Conservation (phyloP, 2,329 filamentous ascomycete genomes). For the Beauveria varroae region DNA sequence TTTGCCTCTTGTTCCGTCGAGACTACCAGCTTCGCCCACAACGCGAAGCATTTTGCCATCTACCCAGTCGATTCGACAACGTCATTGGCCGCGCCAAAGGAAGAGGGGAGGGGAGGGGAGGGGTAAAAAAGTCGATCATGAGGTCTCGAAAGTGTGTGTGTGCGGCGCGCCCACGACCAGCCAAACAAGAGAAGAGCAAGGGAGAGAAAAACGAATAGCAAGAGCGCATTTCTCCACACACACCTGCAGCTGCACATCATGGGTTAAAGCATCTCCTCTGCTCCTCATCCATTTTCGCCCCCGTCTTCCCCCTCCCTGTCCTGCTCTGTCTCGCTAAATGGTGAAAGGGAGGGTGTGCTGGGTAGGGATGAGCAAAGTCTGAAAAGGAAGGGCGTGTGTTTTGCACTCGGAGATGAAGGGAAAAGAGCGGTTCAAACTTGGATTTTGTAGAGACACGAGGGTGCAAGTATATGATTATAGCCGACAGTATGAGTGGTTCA, state of each 20-base stretch:
- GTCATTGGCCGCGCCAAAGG: not conserved
- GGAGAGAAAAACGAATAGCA: not conserved
- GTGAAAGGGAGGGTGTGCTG: no score
- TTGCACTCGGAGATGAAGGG: no score
- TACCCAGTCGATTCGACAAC: not conserved
- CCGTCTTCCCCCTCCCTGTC: not conserved
- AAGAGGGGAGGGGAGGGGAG: not conserved
- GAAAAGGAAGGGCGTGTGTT: no score
- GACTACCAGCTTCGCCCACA: not conserved
- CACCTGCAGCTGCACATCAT: conserved; percentile 11
- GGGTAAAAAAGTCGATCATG: not conserved
- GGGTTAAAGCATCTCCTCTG: not conserved
- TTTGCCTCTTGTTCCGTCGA: not conserved
- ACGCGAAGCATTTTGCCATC: not conserved
- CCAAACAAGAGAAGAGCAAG: not conserved
- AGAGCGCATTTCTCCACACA: not conserved
- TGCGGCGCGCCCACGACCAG: not conserved
- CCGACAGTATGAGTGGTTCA: no score
- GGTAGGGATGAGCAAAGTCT: no score
- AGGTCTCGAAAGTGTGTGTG: conserved; percentile 4
- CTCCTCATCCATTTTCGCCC: not conserved
- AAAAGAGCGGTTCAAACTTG: no score
- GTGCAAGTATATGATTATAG: no score
- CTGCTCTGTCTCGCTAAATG: not conserved
- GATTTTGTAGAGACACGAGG: no score